Percentiles rank a stretch among this genome's conserved stretches.
phyloP scores from a whole-genome alignment of 1,284 basidiomycete genomes.

The Fistulinella cinereoalba region DNA sequence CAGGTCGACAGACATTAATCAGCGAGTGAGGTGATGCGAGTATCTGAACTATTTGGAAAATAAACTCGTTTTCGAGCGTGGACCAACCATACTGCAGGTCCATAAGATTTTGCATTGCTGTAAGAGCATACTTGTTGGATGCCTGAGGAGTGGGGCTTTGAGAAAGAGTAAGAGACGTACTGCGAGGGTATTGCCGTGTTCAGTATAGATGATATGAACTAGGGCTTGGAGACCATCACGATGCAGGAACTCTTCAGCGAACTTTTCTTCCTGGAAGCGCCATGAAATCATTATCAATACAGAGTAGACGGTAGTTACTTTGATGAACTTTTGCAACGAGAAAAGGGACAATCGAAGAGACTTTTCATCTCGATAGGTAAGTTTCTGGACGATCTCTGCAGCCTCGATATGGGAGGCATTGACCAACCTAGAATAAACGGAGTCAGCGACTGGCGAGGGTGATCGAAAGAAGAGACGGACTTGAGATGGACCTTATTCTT shows the following conservation, averaged over 20 bases:
- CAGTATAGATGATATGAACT: conserved; percentile 67
- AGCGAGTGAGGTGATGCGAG: conserved; percentile 72
- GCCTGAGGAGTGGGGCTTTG: conserved; percentile 3
- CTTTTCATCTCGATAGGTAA: conserved; percentile 61
- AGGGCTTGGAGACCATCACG: conserved; percentile 75
- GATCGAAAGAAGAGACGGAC: conserved; percentile 45
- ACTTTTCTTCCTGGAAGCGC: conserved; percentile 74
- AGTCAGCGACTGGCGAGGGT: conserved; percentile 3
- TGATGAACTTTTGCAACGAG: conserved; percentile 81
- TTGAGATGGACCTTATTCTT: conserved; percentile 75
- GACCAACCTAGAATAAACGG: conserved; percentile 54
- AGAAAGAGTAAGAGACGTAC: conserved; percentile 43
- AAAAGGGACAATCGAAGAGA: conserved; percentile 69
- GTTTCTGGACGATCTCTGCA: conserved; percentile 73
- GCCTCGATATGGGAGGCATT: conserved; percentile 82
- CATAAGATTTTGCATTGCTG: conserved; percentile 84
- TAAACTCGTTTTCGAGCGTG: conserved; percentile 67
- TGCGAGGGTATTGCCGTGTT: conserved; percentile 83
- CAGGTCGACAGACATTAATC: conserved; percentile 96
- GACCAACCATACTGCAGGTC: conserved; percentile 82
- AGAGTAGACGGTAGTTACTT: conserved; percentile 39
- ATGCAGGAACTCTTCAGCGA: conserved; percentile 81
- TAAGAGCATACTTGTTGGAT: conserved; percentile 67
- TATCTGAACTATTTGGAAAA: conserved; percentile 77
- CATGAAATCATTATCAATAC: conserved; percentile 1